Percentiles rank a stretch among this genome's conserved stretches.
phyloP scores from a whole-genome alignment of 371 early-diverging fungal genomes.

The Zychaea mexicana region DNA sequence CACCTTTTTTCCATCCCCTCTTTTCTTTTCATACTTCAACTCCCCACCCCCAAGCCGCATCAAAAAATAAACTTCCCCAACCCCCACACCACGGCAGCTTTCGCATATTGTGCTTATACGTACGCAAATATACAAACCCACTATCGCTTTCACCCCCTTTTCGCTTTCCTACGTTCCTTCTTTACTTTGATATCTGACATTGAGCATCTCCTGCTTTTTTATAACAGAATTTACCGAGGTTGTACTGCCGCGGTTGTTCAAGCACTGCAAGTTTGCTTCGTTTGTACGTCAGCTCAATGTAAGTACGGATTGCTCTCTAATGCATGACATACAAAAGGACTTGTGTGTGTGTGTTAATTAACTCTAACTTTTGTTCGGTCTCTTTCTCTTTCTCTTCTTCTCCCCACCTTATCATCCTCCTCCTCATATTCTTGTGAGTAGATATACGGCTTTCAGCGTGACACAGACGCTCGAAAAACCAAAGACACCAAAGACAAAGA shows the following conservation, averaged over 20 bases:
- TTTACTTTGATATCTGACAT: not conserved
- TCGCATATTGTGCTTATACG: not conserved
- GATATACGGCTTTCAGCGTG: constrained; percentile 60
- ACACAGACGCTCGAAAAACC: constrained; percentile 57
- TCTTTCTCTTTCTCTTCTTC: too few relatives aligned
- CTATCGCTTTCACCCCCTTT: too few relatives aligned
- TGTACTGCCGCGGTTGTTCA: constrained; percentile 52
- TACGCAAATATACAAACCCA: too few relatives aligned
- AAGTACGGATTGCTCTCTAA: too few relatives aligned
- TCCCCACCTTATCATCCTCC: not conserved
- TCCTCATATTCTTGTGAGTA: constrained; percentile 10
- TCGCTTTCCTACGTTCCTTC: not conserved
- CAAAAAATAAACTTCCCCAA: not conserved
- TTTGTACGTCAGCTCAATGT: constrained; percentile 60
- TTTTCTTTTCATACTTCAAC: constrained; percentile 1
- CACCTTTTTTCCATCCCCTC: not conserved
- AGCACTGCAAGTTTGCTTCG: constrained; percentile 60
- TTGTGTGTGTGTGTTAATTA: too few relatives aligned
- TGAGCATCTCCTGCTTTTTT: not conserved
- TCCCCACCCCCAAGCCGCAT: not conserved
- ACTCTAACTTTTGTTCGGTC: too few relatives aligned
- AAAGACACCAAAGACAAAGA: constrained; percentile 56
- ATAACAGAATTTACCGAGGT: constrained; percentile 48
- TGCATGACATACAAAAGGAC: too few relatives aligned
- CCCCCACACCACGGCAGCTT: too few relatives aligned